These are phyloP conservation scores for Perilla frutescens DNA, from an alignment of 257 asterid genomes.

Conservation along the genomic window DNA sequence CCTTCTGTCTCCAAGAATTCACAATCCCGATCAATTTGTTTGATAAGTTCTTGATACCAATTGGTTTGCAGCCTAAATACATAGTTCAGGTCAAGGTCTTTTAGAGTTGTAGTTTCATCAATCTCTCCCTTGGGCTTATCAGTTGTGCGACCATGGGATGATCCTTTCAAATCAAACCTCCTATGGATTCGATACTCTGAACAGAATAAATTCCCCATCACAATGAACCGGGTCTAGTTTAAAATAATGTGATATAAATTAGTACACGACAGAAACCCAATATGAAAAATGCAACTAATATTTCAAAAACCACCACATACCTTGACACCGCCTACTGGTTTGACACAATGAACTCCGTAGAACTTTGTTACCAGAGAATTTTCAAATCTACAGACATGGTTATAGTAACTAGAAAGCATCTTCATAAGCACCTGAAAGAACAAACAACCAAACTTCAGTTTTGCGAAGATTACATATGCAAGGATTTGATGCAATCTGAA, in stretches of 20 bases:
- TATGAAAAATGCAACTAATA: too few relatives aligned
- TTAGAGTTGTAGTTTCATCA: constrained; percentile 84
- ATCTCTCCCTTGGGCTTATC: constrained; percentile 67
- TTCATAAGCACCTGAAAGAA: constrained; percentile 77
- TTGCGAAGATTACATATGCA: background rate
- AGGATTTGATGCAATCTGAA: background rate
- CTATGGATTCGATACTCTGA: constrained; percentile 79
- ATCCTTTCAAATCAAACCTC: constrained; percentile 83
- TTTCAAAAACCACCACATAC: constrained; percentile 34
- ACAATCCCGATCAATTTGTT: constrained; percentile 78
- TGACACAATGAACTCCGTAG: constrained; percentile 95
- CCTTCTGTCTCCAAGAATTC: constrained; percentile 83
- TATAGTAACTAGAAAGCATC: constrained; percentile 91
- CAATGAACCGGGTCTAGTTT: constrained; percentile 80
- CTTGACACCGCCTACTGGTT: constrained; percentile 96
- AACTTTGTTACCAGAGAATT: constrained; percentile 91
- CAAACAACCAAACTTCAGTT: constrained; percentile 33
- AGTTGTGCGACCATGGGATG: constrained; percentile 80
- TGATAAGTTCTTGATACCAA: constrained; percentile 76
- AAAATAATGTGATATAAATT: constrained; percentile 21
- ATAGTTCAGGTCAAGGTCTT: constrained; percentile 80
- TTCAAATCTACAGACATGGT: constrained; percentile 81
- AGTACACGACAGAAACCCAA: constrained; percentile 5
- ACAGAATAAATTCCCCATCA: constrained; percentile 88
- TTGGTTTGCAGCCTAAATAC: constrained; percentile 61